Base-by-base conservation (phyloP, 2,329 filamentous ascomycete genomes). In the Claviceps humidiphila region DNA sequence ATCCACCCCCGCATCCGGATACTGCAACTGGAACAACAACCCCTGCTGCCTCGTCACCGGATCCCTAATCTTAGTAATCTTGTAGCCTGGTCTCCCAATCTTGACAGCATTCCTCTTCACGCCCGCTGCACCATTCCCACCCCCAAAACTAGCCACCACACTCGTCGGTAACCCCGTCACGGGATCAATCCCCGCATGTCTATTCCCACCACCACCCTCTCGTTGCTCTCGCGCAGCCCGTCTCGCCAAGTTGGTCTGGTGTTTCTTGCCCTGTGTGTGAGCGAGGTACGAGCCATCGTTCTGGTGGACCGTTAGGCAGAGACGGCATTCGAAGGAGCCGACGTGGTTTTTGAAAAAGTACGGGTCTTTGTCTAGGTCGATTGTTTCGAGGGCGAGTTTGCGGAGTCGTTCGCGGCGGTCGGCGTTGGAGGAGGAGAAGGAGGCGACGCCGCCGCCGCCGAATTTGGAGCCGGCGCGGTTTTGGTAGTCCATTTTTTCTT, bases 311-410 rank as follows among this genome's bases (percentile, higher is more conserved):
- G 93, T 98, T 26, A 98, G 76, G 65, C 93, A 98, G 42, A 98
- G 85, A 34, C 93, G 87, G 69, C 93, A 98, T 71, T 98, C 93
- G 71, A 96, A 98, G 64, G 86, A 93, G 64, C 93, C 93, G 62
- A 97, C 88, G 71, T 98, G 91, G 76, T 98, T 98, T 70, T 95
- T 95, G 84, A 98, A 98, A 76, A 97, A 96, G 80, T 97, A 98
- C 0, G 93, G 93, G 73, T 98, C 93, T 73, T 96, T 97, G 73
- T 97, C 93, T 57, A 97, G 87, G 74, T 97, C 91, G 76, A 98
- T 98, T 52, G 89, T 94, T 73, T 98, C 93, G 64, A 98, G 87
- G 54, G 93, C 93, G 65, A 98, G 89, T 74, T 96, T 96, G 69
- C 91, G 89, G 41, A 98, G 85, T 57, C 93, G 90, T 71, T 98